A percentile compares a stretch with the other conserved stretches of the same genome.
Evolutionary conservation across 225 moss, liverwort and hornwort species (phyloP).

Genomic region (Lunularia cruciata): DNA sequence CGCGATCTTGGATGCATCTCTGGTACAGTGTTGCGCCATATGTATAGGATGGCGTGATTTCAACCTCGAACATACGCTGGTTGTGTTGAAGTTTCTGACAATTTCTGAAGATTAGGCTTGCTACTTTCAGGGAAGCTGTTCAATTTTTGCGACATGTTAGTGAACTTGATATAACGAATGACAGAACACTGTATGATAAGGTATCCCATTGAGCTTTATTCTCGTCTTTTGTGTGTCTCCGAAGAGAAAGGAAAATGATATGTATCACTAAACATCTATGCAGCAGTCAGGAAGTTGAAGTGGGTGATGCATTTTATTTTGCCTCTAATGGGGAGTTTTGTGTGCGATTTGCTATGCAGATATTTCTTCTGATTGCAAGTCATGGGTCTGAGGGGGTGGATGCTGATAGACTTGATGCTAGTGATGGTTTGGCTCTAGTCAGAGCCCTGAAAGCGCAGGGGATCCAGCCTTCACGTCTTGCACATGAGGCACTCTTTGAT

Average conservation of each 20-base stretch:
- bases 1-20: too few relatives aligned
- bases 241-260: too few relatives aligned
- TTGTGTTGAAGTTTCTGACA: too few relatives aligned
- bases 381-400: slow-evolving; percentile 57
- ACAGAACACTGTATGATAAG: slow-evolving; percentile 68
- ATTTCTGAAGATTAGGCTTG: not conserved
- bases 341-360: slow-evolving; percentile 31
- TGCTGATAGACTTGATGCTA: slow-evolving; percentile 49
- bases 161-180: slow-evolving; percentile 58
- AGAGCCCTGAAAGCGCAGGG: slow-evolving; percentile 60
- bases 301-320: too few relatives aligned
- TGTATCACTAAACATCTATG: too few relatives aligned
- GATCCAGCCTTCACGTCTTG: slow-evolving; percentile 69
- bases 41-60: too few relatives aligned
- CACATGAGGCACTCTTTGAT: slow-evolving; percentile 69
- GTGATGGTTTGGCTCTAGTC: slow-evolving; percentile 60
- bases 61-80: too few relatives aligned
- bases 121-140: slow-evolving; percentile 49
- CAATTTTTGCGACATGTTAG: slow-evolving; percentile 61
- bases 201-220: slow-evolving; percentile 27
- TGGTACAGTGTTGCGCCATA: too few relatives aligned
- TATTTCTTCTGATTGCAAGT: slow-evolving; percentile 64
- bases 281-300: too few relatives aligned
- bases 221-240: too few relatives aligned
- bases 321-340: too few relatives aligned